phyloP scores from a whole-genome alignment of 192 early-diverging fungal genomes.

The Backusella mclennaniae region DNA sequence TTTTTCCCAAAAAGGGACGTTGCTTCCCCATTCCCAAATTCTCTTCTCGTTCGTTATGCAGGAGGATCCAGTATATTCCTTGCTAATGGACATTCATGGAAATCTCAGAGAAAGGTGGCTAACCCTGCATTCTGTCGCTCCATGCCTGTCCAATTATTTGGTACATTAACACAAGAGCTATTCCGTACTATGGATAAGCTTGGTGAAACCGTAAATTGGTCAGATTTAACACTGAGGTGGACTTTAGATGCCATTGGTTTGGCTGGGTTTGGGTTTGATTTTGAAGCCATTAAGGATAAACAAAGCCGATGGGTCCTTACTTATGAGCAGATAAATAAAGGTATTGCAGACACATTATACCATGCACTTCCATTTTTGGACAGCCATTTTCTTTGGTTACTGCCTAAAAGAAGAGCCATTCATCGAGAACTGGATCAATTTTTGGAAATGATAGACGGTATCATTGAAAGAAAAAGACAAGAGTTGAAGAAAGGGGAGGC shows the following conservation, averaged over 20 bases:
- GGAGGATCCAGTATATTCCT: not conserved
- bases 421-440: conserved; percentile 14
- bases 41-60: not conserved
- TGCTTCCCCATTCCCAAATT: too few species aligned
- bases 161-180: conserved; percentile 6
- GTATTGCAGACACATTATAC: conserved; percentile 26
- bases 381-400: not conserved
- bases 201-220: conserved; percentile 3
- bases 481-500: not conserved
- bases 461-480: conserved; percentile 11
- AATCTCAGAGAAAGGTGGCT: not conserved
- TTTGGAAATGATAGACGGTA: not conserved
- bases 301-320: conserved; percentile 39
- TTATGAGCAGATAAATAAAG: conserved; percentile 47
- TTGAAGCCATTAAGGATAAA: conserved; percentile 47
- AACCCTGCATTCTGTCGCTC: conserved; percentile 19
- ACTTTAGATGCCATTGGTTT: conserved; percentile 31
- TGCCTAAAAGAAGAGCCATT: not conserved
- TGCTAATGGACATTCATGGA: not conserved
- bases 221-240: conserved; percentile 13
- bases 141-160: conserved; percentile 21
- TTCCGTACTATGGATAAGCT: conserved; percentile 11
- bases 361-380: conserved; percentile 49
- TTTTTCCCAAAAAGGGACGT: not conserved
- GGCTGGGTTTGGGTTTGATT: conserved; percentile 40